These are phyloP conservation scores for Trichodelitschia bisporula DNA, from an alignment of 495 filamentous ascomycete genomes.

Conservation along the genomic window DNA sequence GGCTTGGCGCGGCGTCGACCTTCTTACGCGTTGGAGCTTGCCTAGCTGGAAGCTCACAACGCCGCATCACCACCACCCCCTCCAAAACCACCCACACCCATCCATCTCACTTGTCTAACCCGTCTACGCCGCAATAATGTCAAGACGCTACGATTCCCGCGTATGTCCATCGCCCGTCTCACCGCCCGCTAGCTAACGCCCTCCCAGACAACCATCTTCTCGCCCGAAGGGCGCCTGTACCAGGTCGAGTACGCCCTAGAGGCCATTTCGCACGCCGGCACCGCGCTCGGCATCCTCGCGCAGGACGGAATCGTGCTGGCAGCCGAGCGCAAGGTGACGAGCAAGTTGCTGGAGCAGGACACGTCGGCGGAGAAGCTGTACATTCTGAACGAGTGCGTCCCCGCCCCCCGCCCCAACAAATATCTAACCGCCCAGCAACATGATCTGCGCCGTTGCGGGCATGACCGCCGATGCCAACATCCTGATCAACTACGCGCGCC, in stretches of 20 bases:
- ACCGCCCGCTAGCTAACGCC: slow-evolving; percentile 19
- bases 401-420: background rate
- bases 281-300: slow-evolving; percentile 83
- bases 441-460: slow-evolving; percentile 98
- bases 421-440: slow-evolving; percentile 40
- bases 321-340: slow-evolving; percentile 98
- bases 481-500: slow-evolving; percentile 96
- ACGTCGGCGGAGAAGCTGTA: slow-evolving; percentile 99
- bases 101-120: background rate
- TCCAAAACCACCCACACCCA: background rate
- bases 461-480: slow-evolving; percentile 99
- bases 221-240: slow-evolving; percentile 90
- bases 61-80: background rate
- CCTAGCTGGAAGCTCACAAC: slow-evolving; percentile 6
- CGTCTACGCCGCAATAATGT: slow-evolving; percentile 35
- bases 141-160: slow-evolving; percentile 92
- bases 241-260: slow-evolving; percentile 99
- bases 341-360: slow-evolving; percentile 97
- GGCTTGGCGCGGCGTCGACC: slow-evolving; percentile 1
- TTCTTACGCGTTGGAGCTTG: slow-evolving; percentile 10
- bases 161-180: slow-evolving; percentile 24
- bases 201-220: slow-evolving; percentile 91
- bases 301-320: slow-evolving; percentile 97
- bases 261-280: slow-evolving; percentile 94
- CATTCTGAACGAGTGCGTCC: slow-evolving; percentile 80